phyloP scores from a whole-genome alignment of 2,329 filamentous ascomycete species.

The Colletotrichum tamarilloi region DNA sequence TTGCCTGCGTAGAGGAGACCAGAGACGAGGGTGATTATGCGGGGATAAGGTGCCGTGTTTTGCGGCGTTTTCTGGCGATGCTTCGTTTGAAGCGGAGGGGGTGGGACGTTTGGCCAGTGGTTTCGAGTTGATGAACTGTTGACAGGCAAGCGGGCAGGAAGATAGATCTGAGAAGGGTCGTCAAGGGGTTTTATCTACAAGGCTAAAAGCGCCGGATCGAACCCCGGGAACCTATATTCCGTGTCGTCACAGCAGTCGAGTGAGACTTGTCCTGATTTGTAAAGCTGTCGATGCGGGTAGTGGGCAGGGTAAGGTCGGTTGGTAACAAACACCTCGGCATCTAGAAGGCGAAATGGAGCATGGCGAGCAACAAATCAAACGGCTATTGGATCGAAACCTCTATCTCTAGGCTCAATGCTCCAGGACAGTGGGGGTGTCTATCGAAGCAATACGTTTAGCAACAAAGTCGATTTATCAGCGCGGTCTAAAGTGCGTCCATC shows the following conservation, averaged over 20 bases:
- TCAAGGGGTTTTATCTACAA: slow-evolving; percentile 19
- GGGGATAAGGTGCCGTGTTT: not conserved
- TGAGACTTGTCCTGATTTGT: slow-evolving; percentile 3
- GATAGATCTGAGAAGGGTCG: not conserved
- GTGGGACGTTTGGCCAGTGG: not conserved
- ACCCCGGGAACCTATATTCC: slow-evolving; percentile 2
- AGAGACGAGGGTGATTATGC: not conserved
- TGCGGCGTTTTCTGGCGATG: not conserved
- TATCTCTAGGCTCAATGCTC: not conserved
- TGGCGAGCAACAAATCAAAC: no score
- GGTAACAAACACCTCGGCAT: not conserved
- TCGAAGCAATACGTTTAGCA: not conserved
- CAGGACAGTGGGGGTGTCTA: not conserved
- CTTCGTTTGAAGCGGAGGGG: not conserved
- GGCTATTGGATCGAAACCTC: no score
- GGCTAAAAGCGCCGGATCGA: not conserved
- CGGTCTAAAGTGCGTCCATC: not conserved
- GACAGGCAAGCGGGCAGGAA: not conserved
- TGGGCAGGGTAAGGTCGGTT: no score
- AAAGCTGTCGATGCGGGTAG: not conserved
- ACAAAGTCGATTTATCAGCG: not conserved
- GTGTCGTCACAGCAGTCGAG: not conserved
- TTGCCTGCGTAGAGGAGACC: not conserved
- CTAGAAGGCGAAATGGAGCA: not conserved
- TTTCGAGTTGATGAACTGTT: slow-evolving; percentile 25